phyloP scores from a whole-genome alignment of 495 filamentous ascomycete species.

The Annulohypoxylon maeteangense region DNA sequence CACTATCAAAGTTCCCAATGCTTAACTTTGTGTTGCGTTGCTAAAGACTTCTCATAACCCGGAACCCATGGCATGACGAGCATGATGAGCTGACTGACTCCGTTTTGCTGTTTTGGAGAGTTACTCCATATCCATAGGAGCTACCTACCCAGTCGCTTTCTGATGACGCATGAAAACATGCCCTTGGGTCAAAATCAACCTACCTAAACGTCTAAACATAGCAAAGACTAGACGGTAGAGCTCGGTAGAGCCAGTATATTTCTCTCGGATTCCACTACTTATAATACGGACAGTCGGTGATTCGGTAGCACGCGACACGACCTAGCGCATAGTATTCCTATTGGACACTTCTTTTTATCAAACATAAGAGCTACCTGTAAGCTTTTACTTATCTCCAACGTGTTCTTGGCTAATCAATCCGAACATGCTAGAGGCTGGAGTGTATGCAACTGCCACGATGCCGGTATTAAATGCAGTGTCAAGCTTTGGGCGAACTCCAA shows the following conservation, averaged over 20 bases:
- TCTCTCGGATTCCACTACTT: slow-evolving; percentile 11
- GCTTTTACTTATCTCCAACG: slow-evolving; percentile 20
- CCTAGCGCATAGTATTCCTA: slow-evolving; percentile 22
- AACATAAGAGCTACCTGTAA: slow-evolving; percentile 11
- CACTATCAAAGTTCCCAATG: slow-evolving; percentile 3
- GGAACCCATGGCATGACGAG: slow-evolving; percentile 9
- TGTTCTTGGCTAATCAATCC: slow-evolving; percentile 38
- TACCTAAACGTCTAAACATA: not conserved
- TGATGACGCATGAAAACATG: slow-evolving; percentile 7
- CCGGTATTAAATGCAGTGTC: slow-evolving; percentile 43
- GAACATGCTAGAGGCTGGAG: slow-evolving; percentile 24
- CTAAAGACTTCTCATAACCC: not conserved
- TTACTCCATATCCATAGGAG: not conserved
- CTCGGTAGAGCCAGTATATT: slow-evolving; percentile 5
- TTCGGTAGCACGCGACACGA: slow-evolving; percentile 23
- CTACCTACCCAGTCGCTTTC: not conserved
- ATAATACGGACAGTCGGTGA: slow-evolving; percentile 14
- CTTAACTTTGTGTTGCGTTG: not conserved
- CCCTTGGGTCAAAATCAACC: not conserved
- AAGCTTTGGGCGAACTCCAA: slow-evolving; percentile 42
- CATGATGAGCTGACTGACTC: slow-evolving; percentile 6
- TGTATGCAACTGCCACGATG: slow-evolving; percentile 44
- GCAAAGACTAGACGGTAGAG: slow-evolving; percentile 6
- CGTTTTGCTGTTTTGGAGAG: slow-evolving; percentile 8
- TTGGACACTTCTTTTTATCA: slow-evolving; percentile 23